Conservation (phyloP, 148 eudicot species). For the Chenopodium quinoa region DNA sequence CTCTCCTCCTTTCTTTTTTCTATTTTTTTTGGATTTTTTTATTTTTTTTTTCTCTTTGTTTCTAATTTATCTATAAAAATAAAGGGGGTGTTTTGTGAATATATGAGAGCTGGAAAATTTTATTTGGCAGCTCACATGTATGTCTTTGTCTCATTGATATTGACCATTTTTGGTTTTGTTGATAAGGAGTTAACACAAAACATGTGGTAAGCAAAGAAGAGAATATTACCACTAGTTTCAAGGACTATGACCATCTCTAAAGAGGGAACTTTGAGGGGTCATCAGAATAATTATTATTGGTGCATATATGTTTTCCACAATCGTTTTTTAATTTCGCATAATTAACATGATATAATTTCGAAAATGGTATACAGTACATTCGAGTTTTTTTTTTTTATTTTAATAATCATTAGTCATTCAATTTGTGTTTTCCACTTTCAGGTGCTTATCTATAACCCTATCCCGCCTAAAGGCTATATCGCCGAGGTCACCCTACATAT, state of each 20-base stretch:
- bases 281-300: not conserved
- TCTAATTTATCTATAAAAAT: not conserved
- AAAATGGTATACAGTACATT: too few relatives aligned
- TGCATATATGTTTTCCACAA: not conserved
- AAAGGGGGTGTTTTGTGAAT: not conserved
- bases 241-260: conserved; percentile 12
- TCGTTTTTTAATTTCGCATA: too few relatives aligned
- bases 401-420: not conserved
- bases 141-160: conserved; percentile 21
- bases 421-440: too few relatives aligned
- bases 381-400: not conserved
- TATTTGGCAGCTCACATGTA: conserved; percentile 28
- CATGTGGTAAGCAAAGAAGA: conserved; percentile 28
- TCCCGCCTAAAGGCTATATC: too few relatives aligned
- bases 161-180: conserved; percentile 17
- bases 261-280: conserved; percentile 13
- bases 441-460: too few relatives aligned
- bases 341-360: too few relatives aligned
- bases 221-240: conserved; percentile 14
- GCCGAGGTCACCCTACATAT: too few relatives aligned
- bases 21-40: not conserved
- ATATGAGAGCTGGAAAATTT: conserved; percentile 4
- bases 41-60: not conserved
- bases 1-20: not conserved
- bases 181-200: conserved; percentile 15